Base-by-base conservation (phyloP, 164 flowering plant species). In the Chloranthus sessilifolius region DNA sequence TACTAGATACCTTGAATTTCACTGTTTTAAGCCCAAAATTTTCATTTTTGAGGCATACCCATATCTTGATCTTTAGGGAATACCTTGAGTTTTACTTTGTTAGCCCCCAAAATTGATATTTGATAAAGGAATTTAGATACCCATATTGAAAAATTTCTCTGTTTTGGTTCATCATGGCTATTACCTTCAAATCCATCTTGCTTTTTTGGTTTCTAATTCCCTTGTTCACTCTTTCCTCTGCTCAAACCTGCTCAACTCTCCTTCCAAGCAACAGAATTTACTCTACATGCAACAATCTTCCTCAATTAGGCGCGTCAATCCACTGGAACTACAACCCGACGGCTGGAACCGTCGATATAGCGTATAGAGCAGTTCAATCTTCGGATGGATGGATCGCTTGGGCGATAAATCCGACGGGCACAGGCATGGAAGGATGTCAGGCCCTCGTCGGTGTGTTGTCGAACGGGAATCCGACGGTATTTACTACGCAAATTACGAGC, bases 371-470 rank as follows among this genome's bases (percentile, higher is more conserved):
- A 0, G 28, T 56, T 0, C 21, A 15, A 1, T 5, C 42, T 20
- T 1, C 36, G 14, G 14, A 48, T 7, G 15, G 15, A 11, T 73
- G 74, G 77, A 48, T 65, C 4, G 71, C 67, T n/a, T 74, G 74
- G 74, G 70, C 67, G 0, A 39, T 67, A n/a, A 74, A 73, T 46
- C 66, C 62, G 3, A 23, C 5, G 0, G 52, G 44, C 0, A 37
- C 1, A 0, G 50, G 43, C 0, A 81, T 81, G 87, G 4, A 38
- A 0, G 80, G 80, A 1, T 22, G 78, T 0, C 78, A 81, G 55
- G 50, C 71, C 14, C 61, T 78, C 1, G 78, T 82, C 7, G 88
- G 81, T n/a, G n/a, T n/a, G n/a, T n/a, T n/a, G n/a, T n/a, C n/a
- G n/a, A n/a, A n/a, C n/a, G n/a, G n/a, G n/a, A n/a, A n/a, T n/a